These are phyloP conservation scores for Ogataea saltuana DNA, from an alignment of 805 yeast genomes.

Conservation along the genomic window DNA sequence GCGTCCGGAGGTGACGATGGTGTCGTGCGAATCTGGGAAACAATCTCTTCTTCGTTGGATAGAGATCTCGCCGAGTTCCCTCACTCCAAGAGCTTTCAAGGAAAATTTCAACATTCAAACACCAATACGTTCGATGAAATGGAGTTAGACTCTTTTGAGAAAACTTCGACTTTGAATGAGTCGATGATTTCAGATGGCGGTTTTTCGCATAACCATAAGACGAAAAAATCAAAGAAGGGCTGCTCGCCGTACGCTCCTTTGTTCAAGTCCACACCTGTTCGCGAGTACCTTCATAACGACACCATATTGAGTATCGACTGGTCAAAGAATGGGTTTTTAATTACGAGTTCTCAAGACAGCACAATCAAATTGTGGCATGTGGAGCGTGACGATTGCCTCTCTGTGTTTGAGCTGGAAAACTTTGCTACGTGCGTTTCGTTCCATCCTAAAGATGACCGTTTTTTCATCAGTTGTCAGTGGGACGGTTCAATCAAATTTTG, in stretches of 20 bases:
- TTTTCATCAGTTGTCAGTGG: constrained; percentile 78
- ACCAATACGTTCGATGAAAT: constrained; percentile 7
- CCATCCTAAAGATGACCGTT: constrained; percentile 85
- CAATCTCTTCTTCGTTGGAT: constrained; percentile 70
- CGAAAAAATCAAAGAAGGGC: constrained; percentile 20
- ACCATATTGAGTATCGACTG: constrained; percentile 79
- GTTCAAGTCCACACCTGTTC: constrained; percentile 65
- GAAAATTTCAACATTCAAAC: not conserved
- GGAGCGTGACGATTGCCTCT: constrained; percentile 60
- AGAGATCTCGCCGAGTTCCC: constrained; percentile 35
- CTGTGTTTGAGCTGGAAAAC: constrained; percentile 71
- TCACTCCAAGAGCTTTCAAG: not conserved
- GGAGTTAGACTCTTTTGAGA: constrained; percentile 16
- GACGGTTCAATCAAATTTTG: constrained; percentile 77
- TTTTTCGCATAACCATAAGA: constrained; percentile 2
- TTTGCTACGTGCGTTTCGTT: constrained; percentile 79
- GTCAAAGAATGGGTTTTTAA: constrained; percentile 81
- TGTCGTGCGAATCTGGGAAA: constrained; percentile 73
- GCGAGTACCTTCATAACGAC: constrained; percentile 59
- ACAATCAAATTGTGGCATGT: constrained; percentile 86
- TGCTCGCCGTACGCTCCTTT: constrained; percentile 64
- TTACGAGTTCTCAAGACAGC: constrained; percentile 82
- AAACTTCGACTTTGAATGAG: constrained; percentile 17
- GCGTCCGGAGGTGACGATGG: constrained; percentile 85
- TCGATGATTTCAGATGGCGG: constrained; percentile 13